Evolutionary conservation across 768 basidiomycete genomes (phyloP), one percentile per base, ranked within the genome.

Genomic region (Suillus plorans): DNA sequence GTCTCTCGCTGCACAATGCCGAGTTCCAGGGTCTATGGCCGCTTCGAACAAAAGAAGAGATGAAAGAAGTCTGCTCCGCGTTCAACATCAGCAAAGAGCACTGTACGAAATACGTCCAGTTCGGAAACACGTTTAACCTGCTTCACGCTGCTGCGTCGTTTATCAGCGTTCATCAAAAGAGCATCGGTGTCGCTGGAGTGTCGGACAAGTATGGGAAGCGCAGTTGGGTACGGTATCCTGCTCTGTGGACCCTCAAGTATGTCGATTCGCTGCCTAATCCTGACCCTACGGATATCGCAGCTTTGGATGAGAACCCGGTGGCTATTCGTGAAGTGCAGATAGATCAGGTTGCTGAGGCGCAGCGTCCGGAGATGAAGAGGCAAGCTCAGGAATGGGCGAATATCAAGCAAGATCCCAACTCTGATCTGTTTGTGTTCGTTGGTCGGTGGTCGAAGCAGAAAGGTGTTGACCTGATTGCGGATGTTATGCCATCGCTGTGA

Each of bases 401-500:
- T 56, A 89, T 97, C 78, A 90, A 89, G 74, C 95, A 97, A 71
- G 94, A 97, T 71, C 90, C 95, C 1, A 80, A 92, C 45, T 88
- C 94, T 2, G 94, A 96, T 74, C 76, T 97, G 55, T 97, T 97
- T 73, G 95, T 97, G 67, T 97, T 97, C 77, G 95, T 97, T 68
- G 95, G 95, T 74, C 90, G 95, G 67, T 97, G 95, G 95, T 97
- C 95, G 6, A 97, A 97, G 77, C 95, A 97, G 77, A 97, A 97
- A 78, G 95, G 92, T 78, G 94, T 97, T n/a, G 95, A 97, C 79
- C 80, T 97, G 52, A 97, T 97, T 68, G 95, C 95, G 10, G 95
- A 97, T 77, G 89, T 97, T 67, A 92, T 97, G 92, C 95, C 95
- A 28, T 84, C 86, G 4, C 72, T 97, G 89, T 92, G 72, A 70